Base-by-base conservation (phyloP, 495 filamentous ascomycete genomes). In the Entonaema liquescens region DNA sequence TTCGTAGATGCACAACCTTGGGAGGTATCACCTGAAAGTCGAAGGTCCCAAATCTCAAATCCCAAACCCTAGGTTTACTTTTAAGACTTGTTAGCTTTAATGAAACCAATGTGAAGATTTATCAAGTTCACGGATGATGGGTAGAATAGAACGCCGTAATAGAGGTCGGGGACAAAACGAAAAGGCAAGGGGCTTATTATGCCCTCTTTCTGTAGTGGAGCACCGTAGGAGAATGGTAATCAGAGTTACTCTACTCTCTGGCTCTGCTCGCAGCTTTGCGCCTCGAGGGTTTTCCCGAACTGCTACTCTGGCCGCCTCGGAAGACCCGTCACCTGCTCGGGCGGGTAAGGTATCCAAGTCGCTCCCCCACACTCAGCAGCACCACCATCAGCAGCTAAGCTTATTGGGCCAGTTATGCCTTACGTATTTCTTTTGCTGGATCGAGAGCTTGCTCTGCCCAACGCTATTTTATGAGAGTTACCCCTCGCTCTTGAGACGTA, bases 231-330 rank as follows among this genome's bases (percentile, higher is more conserved):
- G 52, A 65, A 60, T 19, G 68, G 56, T 53, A 65, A 71, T 58
- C 62, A 57, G 29, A 53, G 26, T 60, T 57, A 15, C 15, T 40
- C 36, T 44, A 38, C 56, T 54, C 35, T 67, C 23, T 26, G 15
- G 58, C 31, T 59, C 57, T 68, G 55, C 56, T 69, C 57, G 61
- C 63, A 68, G 65, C 63, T 73, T 68, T 73, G 52, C 65, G 65
- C 62, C 62, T 73, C 65, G 61, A 69, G 49, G 61, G 61, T 38
- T 73, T 73, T 69, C 70, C 70, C 70, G 70, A 69, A 65, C 65
- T 73, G 70, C 61, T 73, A 64, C 65, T 73, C 52, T 68, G 66
- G 70, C 65, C 65, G 70, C 58, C 56, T 73, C 70, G 56, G 65
- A 47, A 67, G 69, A 63, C 67, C 67, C 69, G 58, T 69, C 68